Percentiles rank a stretch among this genome's conserved stretches.
Conservation (phyloP, 2,329 filamentous ascomycete species). For the Claviceps spartinae region DNA sequence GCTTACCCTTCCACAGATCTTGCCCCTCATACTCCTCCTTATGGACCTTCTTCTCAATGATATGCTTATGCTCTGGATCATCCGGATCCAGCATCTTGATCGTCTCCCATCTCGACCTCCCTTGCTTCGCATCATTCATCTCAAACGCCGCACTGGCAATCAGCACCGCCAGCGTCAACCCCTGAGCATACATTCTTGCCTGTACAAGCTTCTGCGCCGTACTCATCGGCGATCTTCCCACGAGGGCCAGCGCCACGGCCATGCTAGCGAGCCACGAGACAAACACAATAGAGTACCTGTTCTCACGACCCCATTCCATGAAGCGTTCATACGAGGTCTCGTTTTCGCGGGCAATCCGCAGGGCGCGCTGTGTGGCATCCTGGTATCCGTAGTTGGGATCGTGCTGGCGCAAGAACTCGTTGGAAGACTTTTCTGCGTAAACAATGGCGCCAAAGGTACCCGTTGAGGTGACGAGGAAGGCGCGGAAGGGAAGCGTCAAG, state of each 20-base stretch:
- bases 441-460: slow-evolving; percentile 83
- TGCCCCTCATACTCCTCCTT: slow-evolving; percentile 79
- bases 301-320: slow-evolving; percentile 60
- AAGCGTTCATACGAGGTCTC: slow-evolving; percentile 46
- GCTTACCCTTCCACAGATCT: slow-evolving; percentile 77
- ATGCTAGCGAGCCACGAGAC: slow-evolving; percentile 71
- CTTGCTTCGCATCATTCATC: slow-evolving; percentile 60
- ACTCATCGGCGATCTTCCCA: slow-evolving; percentile 62
- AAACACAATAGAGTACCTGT: slow-evolving; percentile 80
- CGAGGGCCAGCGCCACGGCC: slow-evolving; percentile 57
- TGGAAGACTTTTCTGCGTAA: slow-evolving; percentile 58
- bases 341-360: slow-evolving; percentile 39
- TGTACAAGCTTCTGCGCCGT: slow-evolving; percentile 82
- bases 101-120: slow-evolving; percentile 71
- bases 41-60: slow-evolving; percentile 79
- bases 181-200: slow-evolving; percentile 88
- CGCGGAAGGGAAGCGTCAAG: slow-evolving; percentile 78
- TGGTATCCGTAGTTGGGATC: slow-evolving; percentile 57
- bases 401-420: slow-evolving; percentile 51
- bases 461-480: slow-evolving; percentile 74
- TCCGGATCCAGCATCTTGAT: slow-evolving; percentile 67
- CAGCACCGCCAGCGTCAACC: slow-evolving; percentile 71
- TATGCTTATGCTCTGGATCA: slow-evolving; percentile 67
- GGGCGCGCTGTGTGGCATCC: slow-evolving; percentile 45
- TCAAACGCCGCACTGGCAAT: slow-evolving; percentile 75